Base-by-base conservation (phyloP, 2,329 filamentous ascomycete genomes). In the Fusarium phyllophilum region DNA sequence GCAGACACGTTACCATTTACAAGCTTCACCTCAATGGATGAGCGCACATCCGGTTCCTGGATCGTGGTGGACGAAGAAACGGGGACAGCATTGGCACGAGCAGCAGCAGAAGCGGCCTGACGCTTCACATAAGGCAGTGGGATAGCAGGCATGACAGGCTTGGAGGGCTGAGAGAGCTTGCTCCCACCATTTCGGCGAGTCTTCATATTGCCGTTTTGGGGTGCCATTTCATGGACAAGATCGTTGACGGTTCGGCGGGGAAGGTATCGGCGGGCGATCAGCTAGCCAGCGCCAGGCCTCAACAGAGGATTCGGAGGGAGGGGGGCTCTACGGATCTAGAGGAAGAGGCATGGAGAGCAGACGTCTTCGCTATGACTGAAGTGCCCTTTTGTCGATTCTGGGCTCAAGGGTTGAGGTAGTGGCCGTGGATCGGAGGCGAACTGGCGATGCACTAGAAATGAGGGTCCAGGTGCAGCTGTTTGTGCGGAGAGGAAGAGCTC, bases 61-160 rank as follows among this genome's bases (percentile, higher is more conserved):
- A 51, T 62, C 45, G 70, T 44, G 54, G 63, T 65, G 55, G 56
- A 66, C 22, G 73, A 61, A 62, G 66, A 55, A 60, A 60, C 46
- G 33, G 67, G 61, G 57, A 66, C 45, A 62, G 74, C 62, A 63
- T 74, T 74, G 33, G 78, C 70, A 62, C 81, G 77, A 57, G 78
- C 78, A 38, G 81, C 78, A 29, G 80, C 75, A 17, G 80, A 76
- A 42, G 81, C 80, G 64, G 80, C 79, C 73, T 83, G 79, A 63
- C 82, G 82, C 73, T 83, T 84, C 57, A 82, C 78, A 69, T 83
- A 79, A 24, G 81, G 81, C 69, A 84, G 73, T 55, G 83, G 83
- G 51, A 84, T 80, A 62, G 79, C 83, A 66, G 83, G 83, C 64
- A 82, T 76, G 45, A 84, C 78, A 54, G 81, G 78, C 72, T 81